Evolutionary conservation across 2,329 filamentous ascomycete species (phyloP).

Genomic region (Alternaria sp.): DNA sequence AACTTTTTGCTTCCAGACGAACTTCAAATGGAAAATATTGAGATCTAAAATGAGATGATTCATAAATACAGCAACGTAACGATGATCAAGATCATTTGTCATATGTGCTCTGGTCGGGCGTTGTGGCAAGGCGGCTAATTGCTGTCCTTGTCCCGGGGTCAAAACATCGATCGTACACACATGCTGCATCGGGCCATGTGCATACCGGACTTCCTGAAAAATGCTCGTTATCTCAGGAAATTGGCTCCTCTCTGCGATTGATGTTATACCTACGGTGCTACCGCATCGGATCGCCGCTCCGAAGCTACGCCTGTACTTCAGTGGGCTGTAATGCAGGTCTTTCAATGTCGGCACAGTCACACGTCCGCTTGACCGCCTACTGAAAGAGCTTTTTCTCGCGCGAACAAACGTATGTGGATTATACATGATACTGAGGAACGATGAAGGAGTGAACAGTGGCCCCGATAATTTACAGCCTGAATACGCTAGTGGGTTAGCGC

Average conservation of each 20-base stretch:
- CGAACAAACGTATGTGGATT: background rate
- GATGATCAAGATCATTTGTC: too few species aligned
- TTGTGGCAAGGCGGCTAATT: background rate
- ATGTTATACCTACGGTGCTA: background rate
- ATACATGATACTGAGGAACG: background rate
- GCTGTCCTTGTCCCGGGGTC: background rate
- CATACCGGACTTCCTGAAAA: background rate
- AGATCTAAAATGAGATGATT: too few species aligned
- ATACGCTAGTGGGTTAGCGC: background rate
- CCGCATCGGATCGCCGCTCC: conserved; percentile 1
- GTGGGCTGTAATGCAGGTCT: background rate
- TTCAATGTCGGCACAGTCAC: background rate
- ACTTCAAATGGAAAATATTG: too few species aligned
- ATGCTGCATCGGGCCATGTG: background rate
- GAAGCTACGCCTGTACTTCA: background rate
- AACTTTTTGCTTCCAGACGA: too few species aligned
- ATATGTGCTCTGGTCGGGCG: background rate
- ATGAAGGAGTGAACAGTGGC: background rate
- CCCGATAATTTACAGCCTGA: background rate
- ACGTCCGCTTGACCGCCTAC: background rate
- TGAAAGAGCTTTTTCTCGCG: background rate
- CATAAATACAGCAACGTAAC: too few species aligned
- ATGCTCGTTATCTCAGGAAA: background rate
- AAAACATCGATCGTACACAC: background rate
- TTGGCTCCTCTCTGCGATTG: background rate